Evolutionary conservation across 2,329 filamentous ascomycete species (phyloP), one percentile per base, ranked within the genome.

Genomic region (Teratosphaeriaceae sp.): DNA sequence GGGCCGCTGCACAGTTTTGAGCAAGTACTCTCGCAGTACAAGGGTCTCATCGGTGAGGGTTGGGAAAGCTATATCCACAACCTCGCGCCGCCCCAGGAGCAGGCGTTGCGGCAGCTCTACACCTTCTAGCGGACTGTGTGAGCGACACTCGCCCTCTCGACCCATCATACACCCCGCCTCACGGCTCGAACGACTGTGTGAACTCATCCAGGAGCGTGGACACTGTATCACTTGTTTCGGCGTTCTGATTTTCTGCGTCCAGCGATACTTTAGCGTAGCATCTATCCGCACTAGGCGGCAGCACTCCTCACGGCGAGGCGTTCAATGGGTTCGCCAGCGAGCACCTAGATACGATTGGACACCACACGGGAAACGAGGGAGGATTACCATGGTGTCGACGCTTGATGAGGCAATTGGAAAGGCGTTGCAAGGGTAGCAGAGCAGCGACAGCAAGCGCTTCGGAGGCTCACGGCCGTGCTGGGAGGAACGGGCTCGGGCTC

Each of bases 1-100:
- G 79, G 71, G 45, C 76, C 79, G 41, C 78, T 84, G 44, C 75
- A 79, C 42, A 79, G 82, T 29, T 94, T 94, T 65, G 80, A 86
- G 43, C 49, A 74, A 68, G 72, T 73, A n/a, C 60, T 79, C 33
- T 58, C 67, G 40, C 62, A 70, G 43, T 79, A 79, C 64, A 76
- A 74, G 58, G 60, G 59, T 44, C 66, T 79, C 58, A 76, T 79
- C 20, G 59, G 59, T 38, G 68, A 68, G 19, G 67, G 75, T 49
- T 76, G 78, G 50, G 68, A 73, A 47, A 62, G 59, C 38, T 78
- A 75, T 59, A 60, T 78, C 21, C 56, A 62, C 42, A 66, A 68
- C 40, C 62, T 75, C 5, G 65, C 70, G 3, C 58, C 64, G 6
- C 60, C 63, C 21, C 65, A 73, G 49, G 65, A 67, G 51, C 61